Conservation (phyloP, 495 filamentous ascomycete species). For the Aspergillus bertholletiae region DNA sequence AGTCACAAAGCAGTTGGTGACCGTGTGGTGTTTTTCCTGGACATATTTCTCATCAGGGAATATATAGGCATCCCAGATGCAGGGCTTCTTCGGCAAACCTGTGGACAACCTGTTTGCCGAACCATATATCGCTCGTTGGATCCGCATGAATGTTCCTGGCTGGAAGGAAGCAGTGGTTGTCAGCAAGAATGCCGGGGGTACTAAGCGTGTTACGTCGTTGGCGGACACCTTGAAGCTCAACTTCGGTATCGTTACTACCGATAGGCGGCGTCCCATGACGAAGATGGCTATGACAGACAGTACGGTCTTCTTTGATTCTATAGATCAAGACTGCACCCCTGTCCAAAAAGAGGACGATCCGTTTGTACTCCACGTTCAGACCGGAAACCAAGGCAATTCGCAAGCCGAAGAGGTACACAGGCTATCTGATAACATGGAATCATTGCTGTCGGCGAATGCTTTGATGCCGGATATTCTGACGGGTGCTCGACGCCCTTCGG, state of each 20-base stretch:
- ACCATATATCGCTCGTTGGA: slow-evolving; percentile 94
- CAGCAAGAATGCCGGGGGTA: slow-evolving; percentile 96
- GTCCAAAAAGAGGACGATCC: slow-evolving; percentile 25
- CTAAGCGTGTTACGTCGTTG: slow-evolving; percentile 94
- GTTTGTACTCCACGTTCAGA: slow-evolving; percentile 31
- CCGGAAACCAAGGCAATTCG: slow-evolving; percentile 15
- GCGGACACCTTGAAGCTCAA: slow-evolving; percentile 95
- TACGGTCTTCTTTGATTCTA: slow-evolving; percentile 48
- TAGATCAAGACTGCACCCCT: slow-evolving; percentile 30
- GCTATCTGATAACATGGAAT: slow-evolving; percentile 8
- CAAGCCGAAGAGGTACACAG: slow-evolving; percentile 1
- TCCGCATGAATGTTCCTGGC: slow-evolving; percentile 75
- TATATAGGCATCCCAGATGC: slow-evolving; percentile 81
- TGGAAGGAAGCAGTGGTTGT: slow-evolving; percentile 95
- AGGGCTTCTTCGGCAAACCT: slow-evolving; percentile 97
- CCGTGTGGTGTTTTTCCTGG: slow-evolving; percentile 1
- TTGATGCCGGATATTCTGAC: slow-evolving; percentile 35
- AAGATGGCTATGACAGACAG: slow-evolving; percentile 64
- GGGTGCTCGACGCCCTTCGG: slow-evolving; percentile 36
- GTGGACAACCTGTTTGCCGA: slow-evolving; percentile 98
- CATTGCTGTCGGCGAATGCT: slow-evolving; percentile 5
- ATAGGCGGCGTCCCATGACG: slow-evolving; percentile 62
- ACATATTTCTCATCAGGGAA: slow-evolving; percentile 10
- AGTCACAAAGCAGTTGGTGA: slow-evolving; percentile 21
- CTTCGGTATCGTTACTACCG: slow-evolving; percentile 95